A percentile compares a stretch with the other conserved stretches of the same genome.
These are phyloP conservation scores for Sclerotinia spermophila DNA, from an alignment of 2,329 filamentous ascomycete genomes.

Conservation along the genomic window DNA sequence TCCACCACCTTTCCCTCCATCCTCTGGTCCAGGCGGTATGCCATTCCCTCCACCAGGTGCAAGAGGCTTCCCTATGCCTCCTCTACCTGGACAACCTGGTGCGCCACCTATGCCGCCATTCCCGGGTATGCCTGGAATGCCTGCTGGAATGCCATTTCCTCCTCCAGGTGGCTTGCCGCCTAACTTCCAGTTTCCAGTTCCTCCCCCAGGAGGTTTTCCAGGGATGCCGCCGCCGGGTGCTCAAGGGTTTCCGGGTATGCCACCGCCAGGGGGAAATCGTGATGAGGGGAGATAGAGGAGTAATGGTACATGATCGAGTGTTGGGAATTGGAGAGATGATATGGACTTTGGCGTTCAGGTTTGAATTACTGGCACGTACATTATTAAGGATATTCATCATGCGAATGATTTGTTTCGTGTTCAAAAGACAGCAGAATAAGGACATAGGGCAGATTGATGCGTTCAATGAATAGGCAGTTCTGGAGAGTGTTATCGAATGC, in stretches of 20 bases:
- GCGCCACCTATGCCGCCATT: slow-evolving; percentile 25
- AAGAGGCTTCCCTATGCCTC: slow-evolving; percentile 33
- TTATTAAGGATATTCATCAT: background rate
- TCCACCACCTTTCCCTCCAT: slow-evolving; percentile 4
- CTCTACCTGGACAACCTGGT: slow-evolving; percentile 25
- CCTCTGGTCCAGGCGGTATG: slow-evolving; percentile 21
- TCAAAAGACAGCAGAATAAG: background rate
- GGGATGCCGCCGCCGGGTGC: slow-evolving; percentile 19
- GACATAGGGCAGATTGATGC: background rate
- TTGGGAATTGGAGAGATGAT: slow-evolving; percentile 7
- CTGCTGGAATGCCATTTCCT: slow-evolving; percentile 42
- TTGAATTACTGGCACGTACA: slow-evolving; percentile 3
- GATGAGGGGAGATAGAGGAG: slow-evolving; percentile 15
- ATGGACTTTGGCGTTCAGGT: slow-evolving; percentile 4
- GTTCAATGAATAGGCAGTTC: background rate
- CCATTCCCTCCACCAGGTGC: slow-evolving; percentile 31
- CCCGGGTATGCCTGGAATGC: slow-evolving; percentile 42
- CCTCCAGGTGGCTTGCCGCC: slow-evolving; percentile 48
- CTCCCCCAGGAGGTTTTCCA: slow-evolving; percentile 32
- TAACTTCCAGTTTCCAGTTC: slow-evolving; percentile 47
- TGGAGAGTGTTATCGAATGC: background rate
- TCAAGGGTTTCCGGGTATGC: slow-evolving; percentile 8
- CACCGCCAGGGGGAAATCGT: slow-evolving; percentile 14
- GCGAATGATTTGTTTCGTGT: background rate
- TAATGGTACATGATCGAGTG: background rate